Conservation (phyloP, 495 filamentous ascomycete species). For the Penicillium goetzii region DNA sequence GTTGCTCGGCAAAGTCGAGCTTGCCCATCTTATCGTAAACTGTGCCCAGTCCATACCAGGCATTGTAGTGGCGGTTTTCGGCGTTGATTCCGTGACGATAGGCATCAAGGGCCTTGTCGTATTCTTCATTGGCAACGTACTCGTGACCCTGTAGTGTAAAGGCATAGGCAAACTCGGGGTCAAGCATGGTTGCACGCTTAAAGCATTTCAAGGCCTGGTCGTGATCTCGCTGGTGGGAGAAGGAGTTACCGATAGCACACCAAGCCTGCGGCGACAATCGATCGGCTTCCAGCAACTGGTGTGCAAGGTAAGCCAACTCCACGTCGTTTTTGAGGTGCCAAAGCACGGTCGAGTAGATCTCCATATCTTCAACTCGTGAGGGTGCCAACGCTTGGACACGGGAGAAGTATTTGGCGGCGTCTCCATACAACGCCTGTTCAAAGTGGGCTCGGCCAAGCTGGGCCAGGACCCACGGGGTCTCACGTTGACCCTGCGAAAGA, state of each 20-base stretch:
- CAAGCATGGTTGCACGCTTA: slow-evolving; percentile 87
- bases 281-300: slow-evolving; percentile 82
- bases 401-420: slow-evolving; percentile 83
- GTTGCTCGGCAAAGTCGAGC: slow-evolving; percentile 83
- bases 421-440: slow-evolving; percentile 80
- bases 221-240: slow-evolving; percentile 91
- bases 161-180: slow-evolving; percentile 91
- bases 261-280: slow-evolving; percentile 91
- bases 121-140: slow-evolving; percentile 95
- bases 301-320: slow-evolving; percentile 87
- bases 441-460: slow-evolving; percentile 89
- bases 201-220: slow-evolving; percentile 95
- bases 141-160: slow-evolving; percentile 96
- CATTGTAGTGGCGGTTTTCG: slow-evolving; percentile 91
- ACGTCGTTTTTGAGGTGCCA: slow-evolving; percentile 94
- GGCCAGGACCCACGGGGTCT: slow-evolving; percentile 93
- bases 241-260: slow-evolving; percentile 94
- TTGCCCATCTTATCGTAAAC: slow-evolving; percentile 95
- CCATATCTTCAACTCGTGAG: slow-evolving; percentile 87
- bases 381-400: slow-evolving; percentile 75
- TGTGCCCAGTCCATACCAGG: slow-evolving; percentile 92
- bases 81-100: slow-evolving; percentile 83
- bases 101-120: slow-evolving; percentile 84
- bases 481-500: slow-evolving; percentile 73
- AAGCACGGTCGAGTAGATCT: slow-evolving; percentile 94